These are phyloP conservation scores for Torulaspora franciscae DNA, from an alignment of 805 yeast species.

Conservation along the genomic window DNA sequence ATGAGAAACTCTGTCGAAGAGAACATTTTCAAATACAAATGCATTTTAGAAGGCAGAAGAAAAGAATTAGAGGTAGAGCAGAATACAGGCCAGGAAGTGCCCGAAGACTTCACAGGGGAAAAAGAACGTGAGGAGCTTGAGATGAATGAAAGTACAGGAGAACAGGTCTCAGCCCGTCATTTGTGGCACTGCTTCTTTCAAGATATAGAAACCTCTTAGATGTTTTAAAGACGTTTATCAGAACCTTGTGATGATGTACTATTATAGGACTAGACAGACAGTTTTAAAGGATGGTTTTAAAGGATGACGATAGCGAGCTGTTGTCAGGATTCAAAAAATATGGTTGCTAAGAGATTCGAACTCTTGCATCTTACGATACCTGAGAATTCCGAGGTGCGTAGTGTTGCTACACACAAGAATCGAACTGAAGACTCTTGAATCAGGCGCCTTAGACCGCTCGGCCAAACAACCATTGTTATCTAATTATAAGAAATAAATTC, in stretches of 20 bases:
- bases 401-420: conserved; percentile 14
- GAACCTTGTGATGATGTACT: neutral
- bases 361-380: conserved; percentile 27
- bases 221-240: too few species aligned
- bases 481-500: neutral
- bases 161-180: conserved; percentile 29
- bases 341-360: conserved; percentile 27
- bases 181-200: conserved; percentile 33
- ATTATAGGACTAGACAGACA: neutral
- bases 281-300: neutral
- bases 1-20: conserved; percentile 85
- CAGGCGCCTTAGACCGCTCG: conserved; percentile 28
- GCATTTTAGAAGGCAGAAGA: conserved; percentile 25
- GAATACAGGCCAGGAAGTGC: neutral
- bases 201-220: neutral
- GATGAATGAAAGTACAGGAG: conserved; percentile 27
- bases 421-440: conserved; percentile 16
- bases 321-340: neutral
- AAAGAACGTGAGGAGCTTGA: conserved; percentile 25
- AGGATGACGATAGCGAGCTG: too few species aligned
- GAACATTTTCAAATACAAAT: conserved; percentile 51
- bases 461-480: conserved; percentile 19
- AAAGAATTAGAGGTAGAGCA: conserved; percentile 7
- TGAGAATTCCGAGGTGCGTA: conserved; percentile 16
- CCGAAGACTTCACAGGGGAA: conserved; percentile 9